A percentile compares a stretch with the other conserved stretches of the same genome.
Evolutionary conservation across 495 filamentous ascomycete species (phyloP).

Genomic region (Penicillium atrosanguineum): DNA sequence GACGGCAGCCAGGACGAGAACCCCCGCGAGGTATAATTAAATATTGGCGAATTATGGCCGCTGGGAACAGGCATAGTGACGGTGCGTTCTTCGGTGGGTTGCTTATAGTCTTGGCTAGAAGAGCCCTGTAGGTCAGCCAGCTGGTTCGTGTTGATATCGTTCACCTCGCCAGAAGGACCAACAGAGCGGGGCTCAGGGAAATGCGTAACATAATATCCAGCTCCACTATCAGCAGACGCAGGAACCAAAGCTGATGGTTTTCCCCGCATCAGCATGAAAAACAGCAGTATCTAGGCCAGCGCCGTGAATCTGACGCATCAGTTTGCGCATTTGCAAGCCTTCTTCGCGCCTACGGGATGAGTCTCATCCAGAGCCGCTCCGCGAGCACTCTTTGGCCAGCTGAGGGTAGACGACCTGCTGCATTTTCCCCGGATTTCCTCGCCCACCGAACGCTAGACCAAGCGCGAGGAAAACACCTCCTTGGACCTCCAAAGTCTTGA

Average conservation of each 20-base stretch:
- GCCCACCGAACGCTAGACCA: constrained; percentile 70
- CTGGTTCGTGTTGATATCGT: constrained; percentile 25
- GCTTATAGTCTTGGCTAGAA: constrained; percentile 27
- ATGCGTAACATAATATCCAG: constrained; percentile 56
- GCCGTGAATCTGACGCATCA: constrained; percentile 68
- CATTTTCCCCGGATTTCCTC: constrained; percentile 85
- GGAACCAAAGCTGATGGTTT: constrained; percentile 48
- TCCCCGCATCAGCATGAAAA: constrained; percentile 49
- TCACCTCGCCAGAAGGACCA: constrained; percentile 19
- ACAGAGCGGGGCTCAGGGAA: constrained; percentile 41
- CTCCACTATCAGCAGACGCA: constrained; percentile 54
- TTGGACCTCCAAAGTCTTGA: constrained; percentile 76
- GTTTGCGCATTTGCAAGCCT: constrained; percentile 74
- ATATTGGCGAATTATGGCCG: constrained; percentile 44
- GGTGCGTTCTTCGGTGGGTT: constrained; percentile 46
- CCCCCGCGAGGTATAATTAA: constrained; percentile 45
- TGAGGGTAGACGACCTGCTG: constrained; percentile 81
- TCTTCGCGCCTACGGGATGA: constrained; percentile 77
- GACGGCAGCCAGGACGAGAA: constrained; percentile 32
- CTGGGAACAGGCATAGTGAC: constrained; percentile 55
- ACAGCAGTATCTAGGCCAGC: constrained; percentile 48
- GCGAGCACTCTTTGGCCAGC: constrained; percentile 66
- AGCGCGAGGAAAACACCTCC: constrained; percentile 86
- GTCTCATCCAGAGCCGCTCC: constrained; percentile 72
- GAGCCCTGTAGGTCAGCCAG: constrained; percentile 10